These are phyloP conservation scores for Coffea canephora DNA, from an alignment of 257 asterid genomes.

Conservation along the genomic window DNA sequence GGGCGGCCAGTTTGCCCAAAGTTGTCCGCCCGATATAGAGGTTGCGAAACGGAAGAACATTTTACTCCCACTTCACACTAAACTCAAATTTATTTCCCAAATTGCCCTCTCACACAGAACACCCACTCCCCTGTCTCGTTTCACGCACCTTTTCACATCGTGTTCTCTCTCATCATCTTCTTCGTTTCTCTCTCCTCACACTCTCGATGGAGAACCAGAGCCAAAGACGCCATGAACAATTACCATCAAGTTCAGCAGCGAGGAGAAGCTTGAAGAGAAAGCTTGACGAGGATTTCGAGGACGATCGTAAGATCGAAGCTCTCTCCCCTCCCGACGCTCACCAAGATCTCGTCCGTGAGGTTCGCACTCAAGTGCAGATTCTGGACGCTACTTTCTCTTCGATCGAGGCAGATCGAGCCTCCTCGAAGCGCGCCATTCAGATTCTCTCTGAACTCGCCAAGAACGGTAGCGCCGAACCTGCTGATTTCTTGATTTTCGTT, in stretches of 20 bases:
- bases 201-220: constrained; percentile 66
- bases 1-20: constrained; percentile 19
- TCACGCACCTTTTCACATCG: constrained; percentile 11
- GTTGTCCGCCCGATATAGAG: constrained; percentile 10
- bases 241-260: constrained; percentile 39
- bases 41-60: background rate
- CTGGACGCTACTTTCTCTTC: constrained; percentile 33
- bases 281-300: constrained; percentile 55
- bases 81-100: constrained; percentile 28
- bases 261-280: constrained; percentile 87
- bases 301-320: constrained; percentile 54
- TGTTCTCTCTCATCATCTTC: constrained; percentile 35
- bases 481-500: constrained; percentile 1
- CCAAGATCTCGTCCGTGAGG: constrained; percentile 55
- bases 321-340: constrained; percentile 43
- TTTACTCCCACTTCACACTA: background rate
- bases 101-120: constrained; percentile 38
- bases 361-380: constrained; percentile 37
- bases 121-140: constrained; percentile 21
- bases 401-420: constrained; percentile 43
- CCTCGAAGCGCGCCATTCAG: constrained; percentile 41
- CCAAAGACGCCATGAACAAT: constrained; percentile 65
- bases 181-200: constrained; percentile 7
- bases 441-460: constrained; percentile 41
- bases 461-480: constrained; percentile 30